phyloP scores from a whole-genome alignment of 768 basidiomycete genomes.

The Panellus pusillus region DNA sequence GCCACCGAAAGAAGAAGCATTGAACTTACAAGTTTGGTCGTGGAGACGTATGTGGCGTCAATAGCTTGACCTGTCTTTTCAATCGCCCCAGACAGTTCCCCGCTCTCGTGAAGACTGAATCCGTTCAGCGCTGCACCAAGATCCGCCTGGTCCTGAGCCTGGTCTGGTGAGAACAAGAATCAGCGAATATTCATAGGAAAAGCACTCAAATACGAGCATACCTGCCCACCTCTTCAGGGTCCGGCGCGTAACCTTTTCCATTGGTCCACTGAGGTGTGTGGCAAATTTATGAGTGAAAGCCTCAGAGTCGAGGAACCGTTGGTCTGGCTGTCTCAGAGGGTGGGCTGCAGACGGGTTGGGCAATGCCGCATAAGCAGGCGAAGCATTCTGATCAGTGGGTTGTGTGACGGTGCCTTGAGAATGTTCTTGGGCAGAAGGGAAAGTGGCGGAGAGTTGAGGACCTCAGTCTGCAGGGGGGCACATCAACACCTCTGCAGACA shows the following conservation, averaged over 20 bases:
- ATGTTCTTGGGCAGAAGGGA: conserved; percentile 93
- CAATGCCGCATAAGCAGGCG: conserved; percentile 76
- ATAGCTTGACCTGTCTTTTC: conserved; percentile 98
- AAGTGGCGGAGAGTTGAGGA: conserved; percentile 88
- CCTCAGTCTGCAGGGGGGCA: conserved; percentile 66
- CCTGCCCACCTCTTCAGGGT: conserved; percentile 95
- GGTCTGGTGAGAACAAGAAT: conserved; percentile 46
- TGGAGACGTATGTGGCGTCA: conserved; percentile 91
- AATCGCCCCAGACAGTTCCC: conserved; percentile 73
- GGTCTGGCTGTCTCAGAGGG: conserved; percentile 89
- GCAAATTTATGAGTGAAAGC: conserved; percentile 95
- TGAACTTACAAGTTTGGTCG: conserved; percentile 74
- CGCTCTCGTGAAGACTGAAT: conserved; percentile 85
- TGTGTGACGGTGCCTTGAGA: conserved; percentile 91
- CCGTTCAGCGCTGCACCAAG: conserved; percentile 91
- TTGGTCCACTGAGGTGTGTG: conserved; percentile 83
- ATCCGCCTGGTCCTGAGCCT: conserved; percentile 84
- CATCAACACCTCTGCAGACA: conserved; percentile 1
- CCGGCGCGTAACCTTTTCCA: conserved; percentile 96
- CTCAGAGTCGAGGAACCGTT: conserved; percentile 94
- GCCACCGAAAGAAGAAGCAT: background rate
- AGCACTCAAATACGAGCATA: conserved; percentile 33
- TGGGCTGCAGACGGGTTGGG: conserved; percentile 89
- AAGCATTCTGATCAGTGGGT: conserved; percentile 76
- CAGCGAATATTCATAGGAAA: conserved; percentile 4